A percentile compares a stretch with the other conserved stretches of the same genome.
Conservation (phyloP, 352 stramenopile species). For the Paralagenidium karlingii region DNA sequence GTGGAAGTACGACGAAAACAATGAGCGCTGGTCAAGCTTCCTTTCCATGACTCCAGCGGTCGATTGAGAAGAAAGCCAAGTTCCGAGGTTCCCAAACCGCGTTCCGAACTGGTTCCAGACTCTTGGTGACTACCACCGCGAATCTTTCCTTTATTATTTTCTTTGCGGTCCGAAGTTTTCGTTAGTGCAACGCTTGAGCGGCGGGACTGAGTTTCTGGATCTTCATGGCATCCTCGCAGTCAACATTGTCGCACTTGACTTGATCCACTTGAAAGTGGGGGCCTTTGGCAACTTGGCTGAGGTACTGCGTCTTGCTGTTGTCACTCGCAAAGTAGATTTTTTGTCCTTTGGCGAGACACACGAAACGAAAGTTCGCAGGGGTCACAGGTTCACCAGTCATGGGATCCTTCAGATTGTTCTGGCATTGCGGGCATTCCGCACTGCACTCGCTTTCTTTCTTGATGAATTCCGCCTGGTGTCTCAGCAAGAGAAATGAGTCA, state of each 20-base stretch:
- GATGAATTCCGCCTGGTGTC: conserved; percentile 24
- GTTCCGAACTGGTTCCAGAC: no score
- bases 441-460: conserved; percentile 10
- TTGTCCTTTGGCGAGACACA: conserved; percentile 62
- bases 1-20: no score
- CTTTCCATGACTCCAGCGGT: no score
- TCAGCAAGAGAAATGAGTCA: neutral
- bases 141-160: no score
- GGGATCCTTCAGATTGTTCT: conserved; percentile 33
- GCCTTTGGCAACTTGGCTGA: conserved; percentile 33
- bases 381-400: conserved; percentile 43
- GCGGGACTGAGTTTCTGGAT: conserved; percentile 35
- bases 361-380: conserved; percentile 44
- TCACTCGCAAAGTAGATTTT: conserved; percentile 79
- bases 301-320: conserved; percentile 45
- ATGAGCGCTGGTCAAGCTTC: no score
- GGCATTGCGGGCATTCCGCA: conserved; percentile 25
- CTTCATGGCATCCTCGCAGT: conserved; percentile 43
- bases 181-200: no score
- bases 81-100: no score
- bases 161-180: no score
- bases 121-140: no score
- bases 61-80: no score
- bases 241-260: conserved; percentile 32
- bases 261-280: conserved; percentile 36